Conservation (phyloP, 768 basidiomycete species). For the Pseudohyphozyma bogoriensis region DNA sequence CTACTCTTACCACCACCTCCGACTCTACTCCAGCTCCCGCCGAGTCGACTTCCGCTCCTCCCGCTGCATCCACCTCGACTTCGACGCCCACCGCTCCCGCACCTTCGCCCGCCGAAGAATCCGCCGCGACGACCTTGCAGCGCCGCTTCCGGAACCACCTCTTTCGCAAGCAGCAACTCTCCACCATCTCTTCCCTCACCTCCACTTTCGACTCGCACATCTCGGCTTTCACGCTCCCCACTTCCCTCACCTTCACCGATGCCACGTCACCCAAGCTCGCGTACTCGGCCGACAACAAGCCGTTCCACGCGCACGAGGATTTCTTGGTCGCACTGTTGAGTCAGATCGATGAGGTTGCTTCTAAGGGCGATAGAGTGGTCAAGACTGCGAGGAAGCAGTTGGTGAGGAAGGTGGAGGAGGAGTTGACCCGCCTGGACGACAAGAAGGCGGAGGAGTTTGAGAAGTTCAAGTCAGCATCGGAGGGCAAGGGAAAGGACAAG, state of each 20-base stretch:
- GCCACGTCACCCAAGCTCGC: constrained; percentile 41
- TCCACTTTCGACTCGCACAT: constrained; percentile 27
- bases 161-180: constrained; percentile 35
- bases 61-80: background rate
- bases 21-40: background rate
- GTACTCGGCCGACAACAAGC: constrained; percentile 44
- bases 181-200: constrained; percentile 41
- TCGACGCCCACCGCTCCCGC: background rate
- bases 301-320: constrained; percentile 20
- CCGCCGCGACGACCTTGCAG: constrained; percentile 1
- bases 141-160: constrained; percentile 3
- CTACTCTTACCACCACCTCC: background rate
- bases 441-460: constrained; percentile 14
- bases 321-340: constrained; percentile 16
- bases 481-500: too few species aligned
- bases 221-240: constrained; percentile 38
- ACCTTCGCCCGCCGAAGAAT: too few species aligned
- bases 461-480: background rate
- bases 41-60: background rate
- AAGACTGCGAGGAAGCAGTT: constrained; percentile 21
- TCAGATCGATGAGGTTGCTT: constrained; percentile 15
- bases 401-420: constrained; percentile 13
- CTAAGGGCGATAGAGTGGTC: constrained; percentile 9
- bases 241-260: constrained; percentile 21
- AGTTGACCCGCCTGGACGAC: constrained; percentile 11